These are phyloP conservation scores for Rhodosporidiobolus sp. DNA, from an alignment of 768 basidiomycete genomes.

Conservation along the genomic window DNA sequence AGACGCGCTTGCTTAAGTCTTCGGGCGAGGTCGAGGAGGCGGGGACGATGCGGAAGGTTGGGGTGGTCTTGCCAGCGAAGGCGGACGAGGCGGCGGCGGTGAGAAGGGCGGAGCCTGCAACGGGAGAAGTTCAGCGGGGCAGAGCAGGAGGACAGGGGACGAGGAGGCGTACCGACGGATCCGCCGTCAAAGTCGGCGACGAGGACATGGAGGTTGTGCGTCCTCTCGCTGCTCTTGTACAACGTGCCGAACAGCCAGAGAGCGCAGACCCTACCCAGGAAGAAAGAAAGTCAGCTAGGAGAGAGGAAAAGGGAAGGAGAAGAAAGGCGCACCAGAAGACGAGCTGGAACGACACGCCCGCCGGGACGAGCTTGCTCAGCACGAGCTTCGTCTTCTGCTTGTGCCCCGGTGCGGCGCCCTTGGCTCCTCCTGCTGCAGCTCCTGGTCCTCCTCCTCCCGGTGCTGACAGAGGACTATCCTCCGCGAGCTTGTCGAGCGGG, in stretches of 20 bases:
- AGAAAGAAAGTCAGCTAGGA: not conserved
- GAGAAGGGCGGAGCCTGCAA: constrained; percentile 20
- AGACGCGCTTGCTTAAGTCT: constrained; percentile 1
- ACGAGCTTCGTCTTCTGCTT: not conserved
- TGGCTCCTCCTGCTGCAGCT: no score
- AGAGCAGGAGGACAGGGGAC: not conserved
- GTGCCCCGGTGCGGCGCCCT: no score
- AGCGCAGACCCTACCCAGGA: not conserved
- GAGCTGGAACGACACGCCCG: not conserved
- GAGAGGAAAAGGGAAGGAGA: not conserved
- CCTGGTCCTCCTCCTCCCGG: no score
- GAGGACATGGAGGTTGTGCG: constrained; percentile 6
- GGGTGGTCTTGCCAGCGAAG: constrained; percentile 4
- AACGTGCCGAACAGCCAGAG: constrained; percentile 5
- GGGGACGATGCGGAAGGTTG: constrained; percentile 8
- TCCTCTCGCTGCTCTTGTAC: not conserved
- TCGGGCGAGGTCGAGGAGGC: not conserved
- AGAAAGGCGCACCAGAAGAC: constrained; percentile 7
- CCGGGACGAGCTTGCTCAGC: not conserved
- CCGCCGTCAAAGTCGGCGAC: constrained; percentile 32
- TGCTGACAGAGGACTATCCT: no score
- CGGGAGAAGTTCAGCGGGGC: not conserved
- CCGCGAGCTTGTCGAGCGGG: no score
- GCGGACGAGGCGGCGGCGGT: not conserved
- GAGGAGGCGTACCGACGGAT: constrained; percentile 4